These are phyloP conservation scores for Ascochyta rabiei DNA, from an alignment of 2,329 filamentous ascomycete species.

Conservation along the genomic window DNA sequence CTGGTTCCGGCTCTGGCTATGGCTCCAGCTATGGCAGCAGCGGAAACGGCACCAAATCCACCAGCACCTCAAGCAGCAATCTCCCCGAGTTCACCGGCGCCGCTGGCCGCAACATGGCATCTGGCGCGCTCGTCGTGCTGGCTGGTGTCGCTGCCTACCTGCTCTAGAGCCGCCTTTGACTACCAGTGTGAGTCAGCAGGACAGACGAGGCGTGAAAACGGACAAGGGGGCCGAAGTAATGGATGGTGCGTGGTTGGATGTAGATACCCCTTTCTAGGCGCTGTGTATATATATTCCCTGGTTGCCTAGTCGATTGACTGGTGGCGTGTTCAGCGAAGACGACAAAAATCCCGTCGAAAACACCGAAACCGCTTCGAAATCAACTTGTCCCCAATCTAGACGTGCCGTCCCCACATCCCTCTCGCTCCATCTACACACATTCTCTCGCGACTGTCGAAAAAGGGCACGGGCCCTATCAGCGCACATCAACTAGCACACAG, in stretches of 20 bases:
- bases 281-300: no score
- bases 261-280: neutral
- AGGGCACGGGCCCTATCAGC: no score
- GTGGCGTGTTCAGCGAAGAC: no score
- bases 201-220: neutral
- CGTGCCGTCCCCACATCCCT: no score
- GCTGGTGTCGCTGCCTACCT: slow-evolving; percentile 1
- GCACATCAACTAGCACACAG: no score
- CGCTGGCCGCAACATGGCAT: neutral
- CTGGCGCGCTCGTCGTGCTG: neutral
- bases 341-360: no score
- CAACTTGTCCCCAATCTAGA: no score
- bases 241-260: neutral
- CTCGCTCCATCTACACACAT: no score
- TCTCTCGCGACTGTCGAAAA: no score
- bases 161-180: neutral
- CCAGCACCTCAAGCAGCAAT: neutral
- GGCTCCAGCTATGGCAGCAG: neutral
- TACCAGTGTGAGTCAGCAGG: neutral
- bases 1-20: neutral
- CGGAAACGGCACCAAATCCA: no score
- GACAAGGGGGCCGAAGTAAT: neutral
- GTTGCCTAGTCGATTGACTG: no score
- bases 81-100: slow-evolving; percentile 19
- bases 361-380: no score